Evolutionary conservation across 768 basidiomycete genomes (phyloP).

Genomic region (Hemileccinum rubropunctum): DNA sequence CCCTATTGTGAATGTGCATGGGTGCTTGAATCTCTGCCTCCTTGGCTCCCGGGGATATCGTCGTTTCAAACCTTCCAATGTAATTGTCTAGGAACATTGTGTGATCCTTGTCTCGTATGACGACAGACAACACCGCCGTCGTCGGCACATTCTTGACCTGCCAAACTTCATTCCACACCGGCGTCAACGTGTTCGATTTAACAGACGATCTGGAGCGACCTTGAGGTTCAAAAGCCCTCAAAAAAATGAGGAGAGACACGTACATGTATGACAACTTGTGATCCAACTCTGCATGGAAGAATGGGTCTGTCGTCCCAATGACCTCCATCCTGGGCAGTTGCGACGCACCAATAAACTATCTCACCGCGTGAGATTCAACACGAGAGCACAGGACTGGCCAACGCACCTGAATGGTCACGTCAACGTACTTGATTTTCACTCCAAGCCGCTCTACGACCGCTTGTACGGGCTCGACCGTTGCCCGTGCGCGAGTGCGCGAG

Average conservation of each 20-base stretch:
- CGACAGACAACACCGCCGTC: slow-evolving; percentile 56
- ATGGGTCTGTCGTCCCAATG: slow-evolving; percentile 62
- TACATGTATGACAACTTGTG: slow-evolving; percentile 61
- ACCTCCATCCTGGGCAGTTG: slow-evolving; percentile 71
- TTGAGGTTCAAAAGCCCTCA: background rate
- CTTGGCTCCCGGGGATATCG: slow-evolving; percentile 53
- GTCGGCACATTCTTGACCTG: slow-evolving; percentile 67
- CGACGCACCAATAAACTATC: slow-evolving; percentile 68
- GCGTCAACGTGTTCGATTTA: slow-evolving; percentile 49
- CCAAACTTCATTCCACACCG: slow-evolving; percentile 80
- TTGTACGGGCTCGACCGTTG: slow-evolving; percentile 21
- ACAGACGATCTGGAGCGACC: slow-evolving; percentile 56
- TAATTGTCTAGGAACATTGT: slow-evolving; percentile 55
- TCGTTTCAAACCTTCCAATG: slow-evolving; percentile 61
- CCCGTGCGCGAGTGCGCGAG: background rate
- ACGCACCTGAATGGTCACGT: slow-evolving; percentile 54
- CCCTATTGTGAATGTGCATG: slow-evolving; percentile 46
- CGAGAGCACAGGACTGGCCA: background rate
- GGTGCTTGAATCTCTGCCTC: slow-evolving; percentile 62
- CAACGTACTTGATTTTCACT: slow-evolving; percentile 46
- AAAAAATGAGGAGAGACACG: slow-evolving; percentile 23
- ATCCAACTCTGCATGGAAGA: slow-evolving; percentile 69
- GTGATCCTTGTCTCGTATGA: slow-evolving; percentile 69
- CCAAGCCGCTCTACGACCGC: slow-evolving; percentile 32
- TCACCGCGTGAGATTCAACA: slow-evolving; percentile 4